Evolutionary conservation across 2,329 filamentous ascomycete species (phyloP), one percentile per base, ranked within the genome.

Genomic region (Xylaria sp.): DNA sequence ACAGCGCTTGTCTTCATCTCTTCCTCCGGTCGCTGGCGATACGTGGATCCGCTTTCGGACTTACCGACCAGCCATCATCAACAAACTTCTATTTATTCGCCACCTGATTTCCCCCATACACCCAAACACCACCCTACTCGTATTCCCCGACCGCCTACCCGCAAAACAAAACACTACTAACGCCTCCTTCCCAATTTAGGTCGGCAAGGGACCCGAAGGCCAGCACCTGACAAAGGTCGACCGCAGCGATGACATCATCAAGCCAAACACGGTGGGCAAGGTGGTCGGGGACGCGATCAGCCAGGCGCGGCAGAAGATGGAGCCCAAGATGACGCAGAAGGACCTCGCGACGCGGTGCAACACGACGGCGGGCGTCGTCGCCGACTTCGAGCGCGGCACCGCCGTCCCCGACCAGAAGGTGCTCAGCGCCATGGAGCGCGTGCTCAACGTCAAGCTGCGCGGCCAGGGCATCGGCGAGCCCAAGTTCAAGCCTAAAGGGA

Each of bases 161-260:
- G 18, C 18, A 44, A 2, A 4, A 46, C 8, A 54, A n/a, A 55
- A 55, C 28, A 63, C 37, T n/a, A 61, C 73, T 76, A 69, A 77
- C 71, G 9, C 28, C 20, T 2, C n/a, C 12, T 5, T 46, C 39
- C 50, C n/a, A 6, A 44, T 63, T n/a, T 73, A 87, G 84, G 80
- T 85, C 72, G 82, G 85, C 77, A 86, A 85, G 78, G 84, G 83
- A 70, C 86, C 86, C 74, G 95, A 98, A 84, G 96, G 96, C 76
- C 96, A 99, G 85, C 94, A 93, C 80, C 88, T 98, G 74, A 98
- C 96, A 75, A 98, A 98, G 87, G 94, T 99, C 82, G 96, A 98
- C 87, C 94, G 95, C 76, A 91, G 90, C 80, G 94, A 98, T 86
- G 96, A 98, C 81, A 97, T 98, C 84, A 91, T 98, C 84, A 97